Base-by-base conservation (phyloP, 495 filamentous ascomycete genomes). In the Bacidia gigantensis region DNA sequence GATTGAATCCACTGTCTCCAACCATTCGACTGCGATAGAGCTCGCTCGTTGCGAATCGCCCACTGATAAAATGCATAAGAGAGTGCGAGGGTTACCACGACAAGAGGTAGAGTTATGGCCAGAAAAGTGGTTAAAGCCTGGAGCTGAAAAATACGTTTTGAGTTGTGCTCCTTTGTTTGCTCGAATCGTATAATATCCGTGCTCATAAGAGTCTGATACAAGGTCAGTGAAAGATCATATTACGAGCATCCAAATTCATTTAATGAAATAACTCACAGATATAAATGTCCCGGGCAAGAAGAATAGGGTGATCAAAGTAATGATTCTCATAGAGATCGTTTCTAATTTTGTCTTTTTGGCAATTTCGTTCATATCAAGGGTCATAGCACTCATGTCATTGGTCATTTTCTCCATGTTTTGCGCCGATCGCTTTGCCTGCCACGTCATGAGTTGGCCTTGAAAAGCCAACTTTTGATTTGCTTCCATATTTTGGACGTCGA, bases 271-370 rank as follows among this genome's bases (percentile, higher is more conserved):
- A 53, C 64, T 55, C 64, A 70, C 67, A n/a, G 67, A 58, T 38
- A 70, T 57, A 43, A 68, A 70, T 3, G 67, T 70, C 11, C 66
- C 67, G 9, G 67, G 66, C 11, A 70, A 51, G 56, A 70, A 70
- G 49, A 70, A 62, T 12, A 70, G 49, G 3, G 67, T 70, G 2
- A 70, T 63, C 9, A 70, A 54, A 0, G 67, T 68, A 39, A 70
- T 70, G 49, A 66, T 56, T 25, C 63, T 62, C 66, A 70, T 70
- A n/a, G 67, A 69, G 1, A 65, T 55, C 0, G 67, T 69, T 49
- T 70, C 66, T 17, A 58, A 53, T 49, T 67, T 65, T 10, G 67
- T 68, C 52, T 67, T 62, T n/a, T 54, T 22, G 12, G 66, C 66
- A 38, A 70, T 64, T 7, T 58, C 51, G 50, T 63, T 59, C 41